These are phyloP conservation scores for Tubosaeta sp. DNA, from an alignment of 768 basidiomycete genomes.

Conservation along the genomic window DNA sequence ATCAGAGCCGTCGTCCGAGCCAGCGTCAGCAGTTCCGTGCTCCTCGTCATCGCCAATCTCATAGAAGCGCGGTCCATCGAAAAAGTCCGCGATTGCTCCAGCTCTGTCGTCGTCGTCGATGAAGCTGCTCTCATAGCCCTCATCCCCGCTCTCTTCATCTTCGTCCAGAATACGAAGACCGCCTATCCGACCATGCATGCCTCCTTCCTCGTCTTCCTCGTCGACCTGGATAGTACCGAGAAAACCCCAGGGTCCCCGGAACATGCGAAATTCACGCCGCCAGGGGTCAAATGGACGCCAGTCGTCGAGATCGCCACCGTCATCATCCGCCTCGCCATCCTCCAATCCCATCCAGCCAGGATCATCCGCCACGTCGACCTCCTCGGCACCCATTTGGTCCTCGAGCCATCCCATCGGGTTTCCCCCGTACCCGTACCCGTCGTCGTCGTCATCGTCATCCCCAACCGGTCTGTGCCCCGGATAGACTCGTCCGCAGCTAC, in stretches of 20 bases:
- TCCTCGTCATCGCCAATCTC: conserved; percentile 20
- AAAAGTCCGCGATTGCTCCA: not conserved
- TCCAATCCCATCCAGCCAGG: conserved; percentile 33
- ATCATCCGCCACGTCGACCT: conserved; percentile 26
- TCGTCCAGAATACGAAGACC: conserved; percentile 8
- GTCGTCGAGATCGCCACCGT: conserved; percentile 25
- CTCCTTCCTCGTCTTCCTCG: conserved; percentile 23
- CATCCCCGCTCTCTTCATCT: conserved; percentile 30
- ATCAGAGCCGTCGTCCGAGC: conserved; percentile 9
- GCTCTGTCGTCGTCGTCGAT: conserved; percentile 39
- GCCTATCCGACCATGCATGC: not conserved
- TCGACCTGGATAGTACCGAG: conserved; percentile 17
- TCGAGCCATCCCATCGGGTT: conserved; percentile 33
- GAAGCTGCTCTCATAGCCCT: conserved; percentile 51
- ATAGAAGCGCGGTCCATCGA: conserved; percentile 19
- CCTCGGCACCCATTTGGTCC: conserved; percentile 36
- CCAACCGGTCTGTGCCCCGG: conserved; percentile 41
- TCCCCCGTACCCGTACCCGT: conserved; percentile 26
- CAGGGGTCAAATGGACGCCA: conserved; percentile 18
- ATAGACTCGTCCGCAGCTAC: conserved; percentile 56
- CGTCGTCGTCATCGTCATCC: conserved; percentile 25
- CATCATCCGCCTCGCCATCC: conserved; percentile 31
- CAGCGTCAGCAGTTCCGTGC: not conserved
- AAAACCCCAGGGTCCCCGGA: conserved; percentile 16
- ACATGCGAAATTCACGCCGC: conserved; percentile 12